Percentiles rank a stretch among this genome's conserved stretches.
phyloP scores from a whole-genome alignment of 2,329 filamentous ascomycete species.

The Alternaria dauci region DNA sequence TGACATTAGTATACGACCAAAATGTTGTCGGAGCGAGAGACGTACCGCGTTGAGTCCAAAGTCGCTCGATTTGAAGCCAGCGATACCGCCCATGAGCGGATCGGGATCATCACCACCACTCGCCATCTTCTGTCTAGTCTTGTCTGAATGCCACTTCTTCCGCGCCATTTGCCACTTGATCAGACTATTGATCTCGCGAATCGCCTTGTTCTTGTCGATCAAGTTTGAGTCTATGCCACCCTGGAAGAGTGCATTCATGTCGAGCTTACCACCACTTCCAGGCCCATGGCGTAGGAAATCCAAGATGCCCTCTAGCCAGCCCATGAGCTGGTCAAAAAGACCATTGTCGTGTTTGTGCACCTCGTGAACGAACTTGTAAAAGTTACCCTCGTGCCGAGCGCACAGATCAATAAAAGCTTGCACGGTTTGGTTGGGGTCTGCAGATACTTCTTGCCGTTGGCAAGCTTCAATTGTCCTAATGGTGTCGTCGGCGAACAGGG shows the following conservation, averaged over 20 bases:
- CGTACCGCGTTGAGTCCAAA: conserved; percentile 84
- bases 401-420: conserved; percentile 98
- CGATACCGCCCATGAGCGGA: conserved; percentile 47
- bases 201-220: conserved; percentile 75
- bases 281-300: conserved; percentile 91
- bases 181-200: conserved; percentile 81
- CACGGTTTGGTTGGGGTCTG: conserved; percentile 97
- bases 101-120: conserved; percentile 67
- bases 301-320: conserved; percentile 94
- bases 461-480: conserved; percentile 78
- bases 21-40: background rate
- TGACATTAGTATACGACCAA: conserved; percentile 15
- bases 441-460: conserved; percentile 80
- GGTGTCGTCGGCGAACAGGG: conserved; percentile 89
- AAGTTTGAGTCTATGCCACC: conserved; percentile 73
- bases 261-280: conserved; percentile 77
- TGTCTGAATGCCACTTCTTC: conserved; percentile 98
- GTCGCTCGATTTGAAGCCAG: conserved; percentile 78
- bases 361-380: conserved; percentile 99
- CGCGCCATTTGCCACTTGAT: conserved; percentile 94
- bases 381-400: conserved; percentile 91
- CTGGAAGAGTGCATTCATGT: conserved; percentile 93
- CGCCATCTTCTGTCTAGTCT: conserved; percentile 98
- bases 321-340: conserved; percentile 94
- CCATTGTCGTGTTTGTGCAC: conserved; percentile 97